Conservation (phyloP, 169 alveolate genomes). For the Cryptosporidium parvum region DNA sequence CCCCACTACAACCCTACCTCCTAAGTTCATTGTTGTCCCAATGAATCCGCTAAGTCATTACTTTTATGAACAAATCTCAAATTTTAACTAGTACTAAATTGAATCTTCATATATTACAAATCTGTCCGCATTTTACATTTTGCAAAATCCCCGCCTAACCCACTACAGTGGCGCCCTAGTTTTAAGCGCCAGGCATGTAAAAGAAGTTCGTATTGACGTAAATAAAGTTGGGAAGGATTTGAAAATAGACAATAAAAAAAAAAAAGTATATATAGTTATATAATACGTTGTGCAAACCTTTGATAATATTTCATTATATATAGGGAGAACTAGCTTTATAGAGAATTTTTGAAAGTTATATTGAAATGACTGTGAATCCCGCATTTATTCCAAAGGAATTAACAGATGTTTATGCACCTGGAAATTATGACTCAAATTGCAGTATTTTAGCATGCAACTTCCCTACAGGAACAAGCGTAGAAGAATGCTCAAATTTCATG, state of each 20-base stretch:
- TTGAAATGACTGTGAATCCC: slow-evolving; percentile 61
- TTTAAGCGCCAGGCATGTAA: background rate
- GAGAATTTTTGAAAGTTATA: background rate
- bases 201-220: background rate
- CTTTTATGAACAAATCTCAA: background rate
- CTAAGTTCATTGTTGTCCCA: slow-evolving; percentile 9
- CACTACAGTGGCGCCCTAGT: too few species aligned
- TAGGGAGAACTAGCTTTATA: background rate
- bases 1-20: slow-evolving; percentile 4
- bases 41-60: slow-evolving; percentile 1
- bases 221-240: background rate
- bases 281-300: too few species aligned
- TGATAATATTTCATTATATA: too few species aligned
- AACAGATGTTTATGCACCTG: slow-evolving; percentile 57
- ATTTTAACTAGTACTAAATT: background rate
- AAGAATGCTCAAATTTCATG: slow-evolving; percentile 73
- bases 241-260: background rate
- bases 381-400: slow-evolving; percentile 68
- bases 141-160: background rate
- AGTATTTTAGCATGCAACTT: slow-evolving; percentile 78
- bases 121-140: background rate
- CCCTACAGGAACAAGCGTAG: slow-evolving; percentile 77
- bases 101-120: too few species aligned
- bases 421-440: slow-evolving; percentile 25
- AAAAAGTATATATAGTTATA: background rate